Conservation (phyloP, 2,329 filamentous ascomycete species). For the Zasmidium cellare region DNA sequence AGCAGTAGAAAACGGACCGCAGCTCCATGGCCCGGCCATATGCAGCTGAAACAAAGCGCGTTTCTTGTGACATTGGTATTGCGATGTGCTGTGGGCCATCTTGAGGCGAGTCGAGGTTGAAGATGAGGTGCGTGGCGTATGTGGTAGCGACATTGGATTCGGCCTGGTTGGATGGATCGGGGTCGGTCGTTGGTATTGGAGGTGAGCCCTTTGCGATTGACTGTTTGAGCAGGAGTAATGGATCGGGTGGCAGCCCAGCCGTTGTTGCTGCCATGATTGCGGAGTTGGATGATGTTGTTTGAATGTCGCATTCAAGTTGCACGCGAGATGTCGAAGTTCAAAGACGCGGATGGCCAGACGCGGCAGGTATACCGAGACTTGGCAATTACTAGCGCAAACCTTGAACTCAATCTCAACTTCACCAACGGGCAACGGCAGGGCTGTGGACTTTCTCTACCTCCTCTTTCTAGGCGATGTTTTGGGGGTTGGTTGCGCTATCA, state of each 20-base stretch:
- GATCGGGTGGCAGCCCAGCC: constrained; percentile 54
- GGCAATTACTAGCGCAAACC: not conserved
- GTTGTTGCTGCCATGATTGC: constrained; percentile 56
- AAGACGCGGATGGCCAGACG: not conserved
- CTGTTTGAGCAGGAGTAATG: constrained; percentile 79
- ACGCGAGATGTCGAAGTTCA: not conserved
- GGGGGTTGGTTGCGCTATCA: too few species aligned
- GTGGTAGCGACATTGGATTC: constrained; percentile 65
- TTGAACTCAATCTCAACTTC: not conserved
- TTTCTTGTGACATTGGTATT: constrained; percentile 57
- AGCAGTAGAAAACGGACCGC: constrained; percentile 94
- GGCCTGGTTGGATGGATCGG: constrained; percentile 62
- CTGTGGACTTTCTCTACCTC: too few species aligned
- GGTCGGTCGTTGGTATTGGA: constrained; percentile 72
- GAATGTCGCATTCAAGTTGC: constrained; percentile 44
- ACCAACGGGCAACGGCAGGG: too few species aligned
- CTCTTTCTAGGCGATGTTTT: too few species aligned
- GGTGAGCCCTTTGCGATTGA: constrained; percentile 71
- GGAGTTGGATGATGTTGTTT: constrained; percentile 65
- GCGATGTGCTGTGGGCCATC: constrained; percentile 56
- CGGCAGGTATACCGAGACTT: not conserved
- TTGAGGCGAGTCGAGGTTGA: constrained; percentile 33
- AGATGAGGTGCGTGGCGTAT: constrained; percentile 65
- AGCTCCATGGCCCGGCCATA: constrained; percentile 57
- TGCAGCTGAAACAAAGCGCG: constrained; percentile 79